Evolutionary conservation across 768 basidiomycete genomes (phyloP).

Genomic region (Podaxis carcinomalis): DNA sequence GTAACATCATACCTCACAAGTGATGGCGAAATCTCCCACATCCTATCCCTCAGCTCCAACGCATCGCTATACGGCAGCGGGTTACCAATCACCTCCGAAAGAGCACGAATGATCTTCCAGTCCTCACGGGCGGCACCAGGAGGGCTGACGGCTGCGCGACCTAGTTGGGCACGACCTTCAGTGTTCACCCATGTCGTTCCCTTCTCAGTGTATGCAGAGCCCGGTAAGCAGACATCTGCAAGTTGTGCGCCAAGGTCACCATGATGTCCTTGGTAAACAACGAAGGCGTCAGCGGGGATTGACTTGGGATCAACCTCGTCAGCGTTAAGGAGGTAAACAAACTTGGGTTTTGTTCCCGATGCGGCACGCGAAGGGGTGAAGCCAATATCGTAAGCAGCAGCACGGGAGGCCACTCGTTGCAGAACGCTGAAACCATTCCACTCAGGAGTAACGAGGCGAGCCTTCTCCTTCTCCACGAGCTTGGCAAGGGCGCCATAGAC

Average conservation of each 20-base stretch:
- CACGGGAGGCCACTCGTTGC: constrained; percentile 85
- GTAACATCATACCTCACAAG: constrained; percentile 80
- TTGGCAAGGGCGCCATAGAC: constrained; percentile 74
- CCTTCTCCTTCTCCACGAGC: constrained; percentile 77
- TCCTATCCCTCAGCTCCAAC: constrained; percentile 76
- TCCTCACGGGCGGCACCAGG: constrained; percentile 97
- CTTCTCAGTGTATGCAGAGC: constrained; percentile 90
- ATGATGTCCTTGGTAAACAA: constrained; percentile 98
- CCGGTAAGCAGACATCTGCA: constrained; percentile 95
- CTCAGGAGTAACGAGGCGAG: constrained; percentile 72
- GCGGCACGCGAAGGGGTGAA: constrained; percentile 86
- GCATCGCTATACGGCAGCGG: constrained; percentile 90
- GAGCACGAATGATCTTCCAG: constrained; percentile 94
- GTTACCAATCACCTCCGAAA: constrained; percentile 80
- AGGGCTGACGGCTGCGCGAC: constrained; percentile 86
- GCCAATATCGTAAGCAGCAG: constrained; percentile 93
- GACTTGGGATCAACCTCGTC: constrained; percentile 88
- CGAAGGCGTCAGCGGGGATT: constrained; percentile 90
- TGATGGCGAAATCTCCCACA: constrained; percentile 96
- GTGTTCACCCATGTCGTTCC: constrained; percentile 94
- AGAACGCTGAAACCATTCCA: constrained; percentile 96
- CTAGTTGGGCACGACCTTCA: constrained; percentile 89
- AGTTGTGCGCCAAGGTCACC: constrained; percentile 95
- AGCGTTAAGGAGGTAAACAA: constrained; percentile 94
- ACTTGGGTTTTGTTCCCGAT: constrained; percentile 77